Base-by-base conservation (phyloP, 192 early-diverging fungal genomes). In the Podila minutissima region DNA sequence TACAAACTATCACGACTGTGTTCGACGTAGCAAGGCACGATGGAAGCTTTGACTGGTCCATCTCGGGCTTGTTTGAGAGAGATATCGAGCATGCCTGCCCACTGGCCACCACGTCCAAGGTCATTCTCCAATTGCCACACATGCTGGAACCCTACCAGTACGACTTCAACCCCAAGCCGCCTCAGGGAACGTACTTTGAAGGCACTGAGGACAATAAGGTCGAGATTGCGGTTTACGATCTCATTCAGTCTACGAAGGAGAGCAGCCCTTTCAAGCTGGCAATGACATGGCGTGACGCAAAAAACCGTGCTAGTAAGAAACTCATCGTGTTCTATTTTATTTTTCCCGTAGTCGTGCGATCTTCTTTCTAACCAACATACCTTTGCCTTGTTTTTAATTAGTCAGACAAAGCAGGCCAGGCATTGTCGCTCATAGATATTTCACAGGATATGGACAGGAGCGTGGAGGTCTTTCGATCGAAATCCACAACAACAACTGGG, bases 401-500 rank as follows among this genome's bases (percentile, higher is more conserved):
- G 67, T 84, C 9, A 67, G 75, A 22, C 67, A 62, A n/a, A 41
- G 74, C 22, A 61, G 81, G 19, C 88, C 90, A 9, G 75, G 78
- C 15, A 59, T 94, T 67, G 74, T 75, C 32, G 88, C 88, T 0
- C 85, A 93, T 57, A 85, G 92, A 24, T 93, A 90, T 62, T 87
- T 91, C 48, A 93, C 89, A 64, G 94, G 95, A 2, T 93, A 91
- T 67, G 97, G 96, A 13, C 91, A 94, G 62, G 96, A 96, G 71
- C 88, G 92, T 29, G 96, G 96, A 31, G 95, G 95, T 13, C 75
- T 99, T 6, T 89, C 88, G 49, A 83, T 94, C 5, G 87, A 91
- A 26, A 77, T 99, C 5, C 82, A 78, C n/a, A 99, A 98, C 70
- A 83, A 85, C 62, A 76, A 90, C 59, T 72, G 75, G 3, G 67